Conservation (phyloP, 805 yeast genomes). For the Tetrapisispora arboricola region DNA sequence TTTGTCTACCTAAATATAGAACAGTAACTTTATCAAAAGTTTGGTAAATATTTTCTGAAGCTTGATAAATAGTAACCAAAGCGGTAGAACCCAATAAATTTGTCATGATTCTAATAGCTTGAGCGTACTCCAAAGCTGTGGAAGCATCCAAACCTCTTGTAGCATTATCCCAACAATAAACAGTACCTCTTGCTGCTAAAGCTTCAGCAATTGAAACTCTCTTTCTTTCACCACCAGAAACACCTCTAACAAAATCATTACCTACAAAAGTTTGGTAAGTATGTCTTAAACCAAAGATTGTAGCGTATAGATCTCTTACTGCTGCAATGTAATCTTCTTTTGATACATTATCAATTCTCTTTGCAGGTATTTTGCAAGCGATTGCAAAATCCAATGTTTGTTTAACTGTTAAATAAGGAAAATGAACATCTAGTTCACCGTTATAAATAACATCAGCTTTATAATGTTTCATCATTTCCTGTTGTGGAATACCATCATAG, state of each 20-base stretch:
- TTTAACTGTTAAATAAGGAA: slow-evolving; percentile 66
- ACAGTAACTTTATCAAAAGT: slow-evolving; percentile 45
- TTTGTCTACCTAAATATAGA: slow-evolving; percentile 43
- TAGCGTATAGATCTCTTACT: slow-evolving; percentile 29
- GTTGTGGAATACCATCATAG: slow-evolving; percentile 52
- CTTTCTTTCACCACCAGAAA: slow-evolving; percentile 81
- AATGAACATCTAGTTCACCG: slow-evolving; percentile 60
- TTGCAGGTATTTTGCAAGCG: slow-evolving; percentile 54
- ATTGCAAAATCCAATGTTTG: slow-evolving; percentile 65
- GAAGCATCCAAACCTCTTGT: slow-evolving; percentile 73
- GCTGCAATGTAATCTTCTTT: slow-evolving; percentile 40
- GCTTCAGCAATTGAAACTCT: slow-evolving; percentile 81
- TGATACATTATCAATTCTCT: slow-evolving; percentile 38
- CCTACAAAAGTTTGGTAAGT: slow-evolving; percentile 47
- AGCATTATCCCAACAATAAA: slow-evolving; percentile 62
- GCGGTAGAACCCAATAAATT: slow-evolving; percentile 41
- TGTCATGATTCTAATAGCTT: slow-evolving; percentile 48
- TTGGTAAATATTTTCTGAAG: slow-evolving; percentile 46
- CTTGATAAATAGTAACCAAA: slow-evolving; percentile 51
- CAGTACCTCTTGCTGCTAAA: slow-evolving; percentile 45
- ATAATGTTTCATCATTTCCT: slow-evolving; percentile 48
- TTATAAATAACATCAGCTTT: slow-evolving; percentile 48
- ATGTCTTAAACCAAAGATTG: slow-evolving; percentile 45
- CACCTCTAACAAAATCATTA: slow-evolving; percentile 53
- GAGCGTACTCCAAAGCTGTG: slow-evolving; percentile 53